Evolutionary conservation across 2,329 filamentous ascomycete species (phyloP), one percentile per base, ranked within the genome.

Genomic region (Monilinia laxa): DNA sequence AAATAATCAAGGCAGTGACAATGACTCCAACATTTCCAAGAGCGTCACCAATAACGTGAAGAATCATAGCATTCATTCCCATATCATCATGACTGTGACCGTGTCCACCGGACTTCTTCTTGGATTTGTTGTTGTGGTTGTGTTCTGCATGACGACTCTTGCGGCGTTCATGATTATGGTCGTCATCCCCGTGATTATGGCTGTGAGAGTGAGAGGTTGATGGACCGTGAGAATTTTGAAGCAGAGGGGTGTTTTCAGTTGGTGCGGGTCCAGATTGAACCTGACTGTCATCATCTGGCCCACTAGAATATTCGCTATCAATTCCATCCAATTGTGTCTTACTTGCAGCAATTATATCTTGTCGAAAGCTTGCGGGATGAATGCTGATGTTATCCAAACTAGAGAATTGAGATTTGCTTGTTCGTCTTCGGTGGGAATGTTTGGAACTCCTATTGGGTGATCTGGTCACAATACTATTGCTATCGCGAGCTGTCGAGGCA

Each of bases 341-440:
- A 68, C 88, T 89, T n/a, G 91, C 92, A 49, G 89, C 89, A 71
- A 98, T 96, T 72, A 99, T 97, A 66, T 94, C 92, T 77, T 96
- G 91, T 71, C 95, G 85, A 81, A 98, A 93, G 70, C 90, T 94
- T 31, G 92, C 90, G 3, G 95, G 95, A 76, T 97, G 91, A 63
- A 96, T 91, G 76, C 89, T 91, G 35, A 88, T 90, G 65, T 93
- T 85, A 45, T 88, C 79, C 81, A 93, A 80, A 80, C 84, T 87
- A 68, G 86, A 80, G 70, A 90, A 84, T 72, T 86, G 87, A 65
- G 81, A 83, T 75, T 73, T 76, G 65, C 72, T 75, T 5, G 69
- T 70, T 56, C 74, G 71, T 71, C 74, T 71, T 53, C 70, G 69
- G 47, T 74, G 71, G 31, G 71, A 68, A 16, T 54, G 64, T n/a